Percentiles rank a stretch among this genome's conserved stretches.
phyloP scores from a whole-genome alignment of 345 rosid species.

The Eutrema heterophyllum region DNA sequence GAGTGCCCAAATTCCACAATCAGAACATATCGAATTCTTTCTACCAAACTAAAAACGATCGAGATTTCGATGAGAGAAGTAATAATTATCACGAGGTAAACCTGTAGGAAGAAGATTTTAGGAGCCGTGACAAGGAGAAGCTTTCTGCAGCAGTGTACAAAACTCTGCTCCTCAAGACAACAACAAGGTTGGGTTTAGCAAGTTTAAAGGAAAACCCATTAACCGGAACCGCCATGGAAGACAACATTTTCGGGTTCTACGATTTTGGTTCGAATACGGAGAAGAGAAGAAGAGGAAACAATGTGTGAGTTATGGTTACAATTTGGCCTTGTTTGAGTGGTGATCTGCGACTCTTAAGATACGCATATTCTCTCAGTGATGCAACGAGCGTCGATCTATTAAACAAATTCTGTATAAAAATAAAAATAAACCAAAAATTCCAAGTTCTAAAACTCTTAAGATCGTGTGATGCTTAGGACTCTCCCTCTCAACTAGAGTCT shows the following conservation, averaged over 20 bases:
- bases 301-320: not conserved
- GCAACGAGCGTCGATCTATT: not conserved
- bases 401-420: not conserved
- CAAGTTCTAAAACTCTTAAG: too few relatives aligned
- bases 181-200: conserved; percentile 18
- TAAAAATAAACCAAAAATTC: too few relatives aligned
- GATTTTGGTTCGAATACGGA: not conserved
- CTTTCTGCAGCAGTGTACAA: not conserved
- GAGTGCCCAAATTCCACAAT: not conserved
- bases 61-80: not conserved
- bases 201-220: conserved; percentile 33
- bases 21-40: not conserved
- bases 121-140: conserved; percentile 12
- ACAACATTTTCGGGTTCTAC: conserved; percentile 32
- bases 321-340: conserved; percentile 15
- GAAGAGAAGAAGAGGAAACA: not conserved
- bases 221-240: conserved; percentile 31
- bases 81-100: not conserved
- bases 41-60: not conserved
- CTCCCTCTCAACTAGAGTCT: too few relatives aligned
- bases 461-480: too few relatives aligned
- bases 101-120: conserved; percentile 33
- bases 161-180: conserved; percentile 1
- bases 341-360: not conserved
- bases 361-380: conserved; percentile 7